These are phyloP conservation scores for Neocucurbitaria cava DNA, from an alignment of 2,329 filamentous ascomycete genomes.

Conservation along the genomic window DNA sequence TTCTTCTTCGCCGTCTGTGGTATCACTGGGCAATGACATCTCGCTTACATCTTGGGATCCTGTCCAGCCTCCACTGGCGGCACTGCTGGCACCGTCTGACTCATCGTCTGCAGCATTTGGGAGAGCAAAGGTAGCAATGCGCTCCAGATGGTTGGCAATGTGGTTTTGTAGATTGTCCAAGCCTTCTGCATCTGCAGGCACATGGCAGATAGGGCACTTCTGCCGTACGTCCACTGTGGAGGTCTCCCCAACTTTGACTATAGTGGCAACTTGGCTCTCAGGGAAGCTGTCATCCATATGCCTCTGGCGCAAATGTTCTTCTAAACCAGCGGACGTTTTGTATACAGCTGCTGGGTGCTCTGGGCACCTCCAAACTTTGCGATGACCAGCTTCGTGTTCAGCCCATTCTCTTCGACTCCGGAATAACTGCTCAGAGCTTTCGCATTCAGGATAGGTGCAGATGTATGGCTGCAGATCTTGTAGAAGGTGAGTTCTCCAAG, in stretches of 20 bases:
- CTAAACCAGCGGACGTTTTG: conserved; percentile 27
- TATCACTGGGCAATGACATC: conserved; percentile 24
- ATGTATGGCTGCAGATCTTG: conserved; percentile 49
- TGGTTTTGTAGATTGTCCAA: conserved; percentile 41
- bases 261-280: conserved; percentile 34
- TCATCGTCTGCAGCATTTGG: conserved; percentile 39
- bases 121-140: conserved; percentile 44
- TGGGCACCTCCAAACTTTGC: conserved; percentile 47
- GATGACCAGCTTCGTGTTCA: conserved; percentile 47
- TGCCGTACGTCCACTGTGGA: conserved; percentile 39
- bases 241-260: conserved; percentile 43
- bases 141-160: conserved; percentile 47
- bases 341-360: conserved; percentile 42
- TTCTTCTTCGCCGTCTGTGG: conserved; percentile 7
- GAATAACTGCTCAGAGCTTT: conserved; percentile 38
- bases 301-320: conserved; percentile 38
- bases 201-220: conserved; percentile 43
- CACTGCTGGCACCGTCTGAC: conserved; percentile 38
- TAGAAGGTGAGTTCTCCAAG: conserved; percentile 46
- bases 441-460: conserved; percentile 45
- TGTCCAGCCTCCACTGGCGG: conserved; percentile 36
- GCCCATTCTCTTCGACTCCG: conserved; percentile 47
- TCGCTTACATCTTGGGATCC: conserved; percentile 25
- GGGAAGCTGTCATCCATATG: conserved; percentile 38
- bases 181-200: conserved; percentile 27